These are phyloP conservation scores for Eutrema heterophyllum DNA, from an alignment of 345 rosid species.

Conservation along the genomic window DNA sequence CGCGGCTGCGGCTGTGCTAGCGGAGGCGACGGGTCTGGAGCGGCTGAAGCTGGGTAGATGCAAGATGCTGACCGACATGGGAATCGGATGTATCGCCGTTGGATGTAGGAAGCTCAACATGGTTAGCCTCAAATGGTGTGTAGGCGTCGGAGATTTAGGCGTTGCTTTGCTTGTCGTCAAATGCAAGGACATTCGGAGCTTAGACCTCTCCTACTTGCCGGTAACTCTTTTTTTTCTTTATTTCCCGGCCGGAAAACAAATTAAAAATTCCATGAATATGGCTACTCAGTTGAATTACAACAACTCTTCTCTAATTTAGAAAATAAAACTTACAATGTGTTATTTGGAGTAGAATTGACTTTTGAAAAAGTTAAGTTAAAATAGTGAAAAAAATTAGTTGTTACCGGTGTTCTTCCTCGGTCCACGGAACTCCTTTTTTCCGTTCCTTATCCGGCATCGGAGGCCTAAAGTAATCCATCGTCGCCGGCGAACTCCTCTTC, in stretches of 20 bases:
- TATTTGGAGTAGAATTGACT: not conserved
- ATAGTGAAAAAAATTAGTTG: not conserved
- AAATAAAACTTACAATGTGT: not conserved
- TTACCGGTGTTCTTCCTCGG: conserved; percentile 97
- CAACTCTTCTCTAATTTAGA: too few relatives aligned
- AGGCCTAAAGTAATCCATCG: conserved; percentile 25
- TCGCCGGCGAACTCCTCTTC: conserved; percentile 53
- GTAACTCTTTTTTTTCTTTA: conserved; percentile 20
- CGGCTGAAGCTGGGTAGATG: conserved; percentile 39
- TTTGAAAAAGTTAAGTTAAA: not conserved
- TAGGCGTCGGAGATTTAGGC: conserved; percentile 46
- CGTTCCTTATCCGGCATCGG: conserved; percentile 65
- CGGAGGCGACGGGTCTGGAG: conserved; percentile 43
- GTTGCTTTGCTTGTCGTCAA: conserved; percentile 45
- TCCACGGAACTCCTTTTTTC: conserved; percentile 98
- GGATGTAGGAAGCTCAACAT: conserved; percentile 39
- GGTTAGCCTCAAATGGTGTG: conserved; percentile 50
- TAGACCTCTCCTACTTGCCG: conserved; percentile 49
- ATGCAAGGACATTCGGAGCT: conserved; percentile 34
- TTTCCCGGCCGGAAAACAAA: too few relatives aligned
- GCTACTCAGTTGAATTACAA: too few relatives aligned
- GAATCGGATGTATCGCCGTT: conserved; percentile 47
- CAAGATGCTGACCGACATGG: conserved; percentile 47
- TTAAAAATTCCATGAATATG: too few relatives aligned
- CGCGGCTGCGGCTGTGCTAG: conserved; percentile 35